These are phyloP conservation scores for Candida loeiensis DNA, from an alignment of 805 yeast genomes.

Conservation along the genomic window DNA sequence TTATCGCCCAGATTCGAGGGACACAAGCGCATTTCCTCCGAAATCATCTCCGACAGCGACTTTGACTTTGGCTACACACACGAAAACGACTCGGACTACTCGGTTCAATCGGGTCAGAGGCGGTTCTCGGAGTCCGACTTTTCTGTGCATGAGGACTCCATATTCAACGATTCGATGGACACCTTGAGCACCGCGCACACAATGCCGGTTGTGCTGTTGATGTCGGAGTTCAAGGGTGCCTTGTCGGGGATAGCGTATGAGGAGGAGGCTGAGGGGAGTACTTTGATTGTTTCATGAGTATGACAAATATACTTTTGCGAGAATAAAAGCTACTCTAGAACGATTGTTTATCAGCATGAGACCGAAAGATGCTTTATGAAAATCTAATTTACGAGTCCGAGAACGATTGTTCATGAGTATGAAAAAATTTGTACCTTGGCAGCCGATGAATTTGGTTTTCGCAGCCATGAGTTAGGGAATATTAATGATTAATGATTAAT, in stretches of 20 bases:
- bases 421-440: too few relatives aligned
- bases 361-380: too few relatives aligned
- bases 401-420: too few relatives aligned
- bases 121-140: slow-evolving; percentile 15
- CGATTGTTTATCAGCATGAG: too few relatives aligned
- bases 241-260: slow-evolving; percentile 3
- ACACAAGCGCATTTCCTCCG: background rate
- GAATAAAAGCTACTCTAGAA: too few relatives aligned
- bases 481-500: too few relatives aligned
- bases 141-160: slow-evolving; percentile 4
- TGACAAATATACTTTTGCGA: too few relatives aligned
- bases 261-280: slow-evolving; percentile 1
- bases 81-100: slow-evolving; percentile 4
- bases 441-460: too few relatives aligned
- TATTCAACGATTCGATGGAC: slow-evolving; percentile 25
- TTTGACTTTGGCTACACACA: slow-evolving; percentile 4
- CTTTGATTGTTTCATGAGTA: background rate
- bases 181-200: slow-evolving; percentile 32
- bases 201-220: slow-evolving; percentile 2
- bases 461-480: too few relatives aligned
- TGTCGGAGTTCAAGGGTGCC: slow-evolving; percentile 6
- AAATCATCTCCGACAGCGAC: background rate
- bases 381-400: too few relatives aligned
- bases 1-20: background rate
- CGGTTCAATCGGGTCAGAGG: background rate